A percentile compares a stretch with the other conserved stretches of the same genome.
Evolutionary conservation across 495 filamentous ascomycete species (phyloP).

Genomic region (Podospora fimiseda): DNA sequence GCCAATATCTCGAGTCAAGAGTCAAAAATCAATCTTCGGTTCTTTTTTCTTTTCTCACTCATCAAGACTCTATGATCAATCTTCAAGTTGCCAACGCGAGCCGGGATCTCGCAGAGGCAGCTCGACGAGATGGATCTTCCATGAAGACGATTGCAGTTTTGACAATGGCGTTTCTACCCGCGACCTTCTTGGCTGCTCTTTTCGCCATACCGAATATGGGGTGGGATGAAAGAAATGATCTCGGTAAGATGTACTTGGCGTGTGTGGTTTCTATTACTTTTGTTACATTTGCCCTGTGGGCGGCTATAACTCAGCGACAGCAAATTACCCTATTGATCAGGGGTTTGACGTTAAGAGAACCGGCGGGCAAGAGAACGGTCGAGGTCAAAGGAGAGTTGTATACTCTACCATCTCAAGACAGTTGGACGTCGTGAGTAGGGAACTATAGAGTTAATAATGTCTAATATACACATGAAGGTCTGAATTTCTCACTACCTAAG

Average conservation of each 20-base stretch:
- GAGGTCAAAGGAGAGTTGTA: too few species aligned
- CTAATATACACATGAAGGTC: too few species aligned
- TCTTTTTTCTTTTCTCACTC: not conserved
- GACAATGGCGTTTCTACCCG: conserved; percentile 35
- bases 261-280: conserved; percentile 3
- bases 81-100: not conserved
- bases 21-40: not conserved
- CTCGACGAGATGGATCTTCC: conserved; percentile 28
- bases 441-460: too few species aligned
- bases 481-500: too few species aligned
- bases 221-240: conserved; percentile 3
- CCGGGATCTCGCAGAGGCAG: conserved; percentile 23
- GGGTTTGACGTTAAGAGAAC: not conserved
- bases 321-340: not conserved
- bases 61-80: not conserved
- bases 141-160: conserved; percentile 35
- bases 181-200: conserved; percentile 23
- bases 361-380: not conserved
- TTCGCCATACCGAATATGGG: conserved; percentile 7
- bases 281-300: conserved; percentile 6
- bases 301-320: not conserved
- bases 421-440: too few species aligned
- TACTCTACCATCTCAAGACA: too few species aligned
- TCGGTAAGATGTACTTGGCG: conserved; percentile 8
- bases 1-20: not conserved